These are phyloP conservation scores for Beauveria brongniartii DNA, from an alignment of 2,329 filamentous ascomycete species.

Conservation along the genomic window DNA sequence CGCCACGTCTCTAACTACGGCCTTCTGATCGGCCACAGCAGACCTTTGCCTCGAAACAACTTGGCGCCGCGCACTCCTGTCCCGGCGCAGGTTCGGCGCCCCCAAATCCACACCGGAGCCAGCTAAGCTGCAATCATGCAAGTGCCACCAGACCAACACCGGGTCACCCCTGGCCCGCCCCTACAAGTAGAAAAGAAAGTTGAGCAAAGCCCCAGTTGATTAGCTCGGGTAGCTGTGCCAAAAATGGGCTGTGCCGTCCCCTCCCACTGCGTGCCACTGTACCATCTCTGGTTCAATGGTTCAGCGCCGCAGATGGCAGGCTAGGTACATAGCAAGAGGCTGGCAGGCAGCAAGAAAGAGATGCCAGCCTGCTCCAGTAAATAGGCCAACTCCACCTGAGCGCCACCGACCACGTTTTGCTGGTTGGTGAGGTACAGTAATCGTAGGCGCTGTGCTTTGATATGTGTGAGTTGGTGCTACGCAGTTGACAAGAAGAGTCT, in stretches of 20 bases:
- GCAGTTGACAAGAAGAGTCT: no score
- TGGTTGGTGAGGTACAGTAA: no score
- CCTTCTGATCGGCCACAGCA: background rate
- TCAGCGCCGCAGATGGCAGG: background rate
- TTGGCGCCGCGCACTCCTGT: background rate
- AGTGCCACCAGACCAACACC: slow-evolving; percentile 7
- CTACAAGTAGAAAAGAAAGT: background rate
- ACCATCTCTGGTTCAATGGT: background rate
- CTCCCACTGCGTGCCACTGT: no score
- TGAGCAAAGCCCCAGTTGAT: background rate
- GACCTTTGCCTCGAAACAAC: background rate
- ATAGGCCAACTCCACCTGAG: no score
- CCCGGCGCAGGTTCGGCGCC: slow-evolving; percentile 5
- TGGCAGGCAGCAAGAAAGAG: no score
- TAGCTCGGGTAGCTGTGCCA: slow-evolving; percentile 10
- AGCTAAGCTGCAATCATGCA: slow-evolving; percentile 3
- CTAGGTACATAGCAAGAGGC: no score
- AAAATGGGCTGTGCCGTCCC: background rate
- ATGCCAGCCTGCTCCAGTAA: no score
- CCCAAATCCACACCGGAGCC: background rate
- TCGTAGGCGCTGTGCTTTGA: no score
- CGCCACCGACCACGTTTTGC: no score
- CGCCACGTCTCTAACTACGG: no score
- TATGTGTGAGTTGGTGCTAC: no score
- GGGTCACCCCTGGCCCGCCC: slow-evolving; percentile 9